These are phyloP conservation scores for Trichoderma sp. DNA, from an alignment of 2,329 filamentous ascomycete genomes.

Conservation along the genomic window DNA sequence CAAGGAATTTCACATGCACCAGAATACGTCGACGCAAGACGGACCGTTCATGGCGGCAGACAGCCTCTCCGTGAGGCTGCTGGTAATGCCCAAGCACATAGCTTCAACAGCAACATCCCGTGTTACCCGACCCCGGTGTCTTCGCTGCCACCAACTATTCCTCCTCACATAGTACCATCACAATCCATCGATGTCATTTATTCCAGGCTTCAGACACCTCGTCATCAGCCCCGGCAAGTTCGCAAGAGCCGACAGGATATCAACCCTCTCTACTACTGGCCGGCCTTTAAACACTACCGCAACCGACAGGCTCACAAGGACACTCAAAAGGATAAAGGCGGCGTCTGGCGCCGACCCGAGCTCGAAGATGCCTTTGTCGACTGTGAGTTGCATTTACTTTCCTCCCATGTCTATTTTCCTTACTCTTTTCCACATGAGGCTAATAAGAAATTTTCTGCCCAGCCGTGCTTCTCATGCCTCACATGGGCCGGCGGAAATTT, in stretches of 20 bases:
- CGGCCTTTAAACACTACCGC: slow-evolving; percentile 63
- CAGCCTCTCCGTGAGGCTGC: slow-evolving; percentile 52
- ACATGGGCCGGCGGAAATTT: slow-evolving; percentile 65
- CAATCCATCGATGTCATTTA: slow-evolving; percentile 45
- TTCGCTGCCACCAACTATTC: slow-evolving; percentile 47
- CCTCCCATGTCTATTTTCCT: neutral
- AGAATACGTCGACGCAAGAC: slow-evolving; percentile 47
- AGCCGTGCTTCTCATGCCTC: slow-evolving; percentile 64
- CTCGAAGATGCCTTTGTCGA: slow-evolving; percentile 67
- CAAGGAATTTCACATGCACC: slow-evolving; percentile 49
- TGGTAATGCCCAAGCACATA: slow-evolving; percentile 49
- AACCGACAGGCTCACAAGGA: slow-evolving; percentile 63
- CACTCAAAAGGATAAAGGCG: slow-evolving; percentile 57
- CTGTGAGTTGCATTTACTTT: slow-evolving; percentile 43
- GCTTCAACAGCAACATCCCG: slow-evolving; percentile 41
- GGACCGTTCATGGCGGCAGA: slow-evolving; percentile 37
- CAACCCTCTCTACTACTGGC: slow-evolving; percentile 61
- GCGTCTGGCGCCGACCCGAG: slow-evolving; percentile 51
- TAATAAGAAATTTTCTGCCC: slow-evolving; percentile 21
- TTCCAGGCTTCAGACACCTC: slow-evolving; percentile 34
- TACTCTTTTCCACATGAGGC: slow-evolving; percentile 6
- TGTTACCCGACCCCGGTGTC: slow-evolving; percentile 44
- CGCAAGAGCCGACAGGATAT: slow-evolving; percentile 38
- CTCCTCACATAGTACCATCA: slow-evolving; percentile 51
- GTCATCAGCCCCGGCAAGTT: slow-evolving; percentile 35